phyloP scores from a whole-genome alignment of 2,329 filamentous ascomycete species.

The Penicillium sp. region DNA sequence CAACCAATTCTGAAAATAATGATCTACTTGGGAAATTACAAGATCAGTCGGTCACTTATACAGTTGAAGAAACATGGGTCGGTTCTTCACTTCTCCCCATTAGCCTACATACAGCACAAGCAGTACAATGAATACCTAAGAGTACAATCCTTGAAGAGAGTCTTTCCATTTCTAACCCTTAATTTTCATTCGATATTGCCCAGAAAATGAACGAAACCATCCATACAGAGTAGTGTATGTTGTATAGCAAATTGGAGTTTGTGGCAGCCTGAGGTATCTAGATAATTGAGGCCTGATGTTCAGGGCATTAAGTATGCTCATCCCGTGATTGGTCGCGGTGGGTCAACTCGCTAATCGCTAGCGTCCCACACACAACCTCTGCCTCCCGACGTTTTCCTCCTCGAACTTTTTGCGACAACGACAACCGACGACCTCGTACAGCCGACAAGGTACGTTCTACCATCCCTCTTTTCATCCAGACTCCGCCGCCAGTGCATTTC shows the following conservation, averaged over 20 bases:
- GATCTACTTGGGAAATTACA: neutral
- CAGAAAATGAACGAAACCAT: neutral
- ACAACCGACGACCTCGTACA: constrained; percentile 37
- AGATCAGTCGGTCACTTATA: neutral
- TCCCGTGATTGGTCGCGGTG: constrained; percentile 19
- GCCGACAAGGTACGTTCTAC: constrained; percentile 38
- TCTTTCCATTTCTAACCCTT: neutral
- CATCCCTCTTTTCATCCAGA: constrained; percentile 1
- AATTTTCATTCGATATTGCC: neutral
- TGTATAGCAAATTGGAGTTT: neutral
- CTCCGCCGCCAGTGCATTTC: constrained; percentile 4
- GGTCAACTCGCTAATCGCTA: constrained; percentile 31
- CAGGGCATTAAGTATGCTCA: constrained; percentile 4
- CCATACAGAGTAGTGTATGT: too few species aligned
- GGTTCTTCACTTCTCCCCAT: neutral
- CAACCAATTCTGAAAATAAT: neutral
- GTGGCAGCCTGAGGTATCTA: constrained; percentile 1
- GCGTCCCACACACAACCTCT: constrained; percentile 38
- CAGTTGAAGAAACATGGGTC: neutral
- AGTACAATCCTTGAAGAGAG: neutral
- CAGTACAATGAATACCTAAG: neutral
- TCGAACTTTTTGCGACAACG: constrained; percentile 36
- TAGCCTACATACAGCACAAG: neutral
- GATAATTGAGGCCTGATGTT: constrained; percentile 1
- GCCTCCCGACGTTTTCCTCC: constrained; percentile 23